Conservation (phyloP, 1,284 basidiomycete genomes). For the Malassezia arunalokei region DNA sequence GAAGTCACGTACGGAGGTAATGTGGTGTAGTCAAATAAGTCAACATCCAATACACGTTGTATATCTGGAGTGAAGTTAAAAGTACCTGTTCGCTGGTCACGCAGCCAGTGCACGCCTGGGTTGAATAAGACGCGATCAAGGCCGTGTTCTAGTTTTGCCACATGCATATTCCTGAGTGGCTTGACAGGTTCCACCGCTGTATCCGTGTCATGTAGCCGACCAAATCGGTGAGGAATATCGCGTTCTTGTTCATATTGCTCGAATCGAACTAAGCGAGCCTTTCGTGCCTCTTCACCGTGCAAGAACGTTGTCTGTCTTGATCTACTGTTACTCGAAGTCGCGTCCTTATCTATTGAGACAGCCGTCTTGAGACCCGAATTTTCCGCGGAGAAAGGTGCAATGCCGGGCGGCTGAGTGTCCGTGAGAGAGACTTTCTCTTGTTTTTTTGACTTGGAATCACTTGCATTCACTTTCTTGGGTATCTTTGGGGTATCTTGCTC, state of each 20-base stretch:
- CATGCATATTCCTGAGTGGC: slow-evolving; percentile 44
- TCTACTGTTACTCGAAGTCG: not conserved
- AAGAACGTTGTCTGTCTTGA: not conserved
- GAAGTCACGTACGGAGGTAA: slow-evolving; percentile 67
- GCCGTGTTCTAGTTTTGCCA: slow-evolving; percentile 63
- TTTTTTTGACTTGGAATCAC: too few species aligned
- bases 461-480: too few species aligned
- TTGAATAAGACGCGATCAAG: slow-evolving; percentile 55
- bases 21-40: slow-evolving; percentile 80
- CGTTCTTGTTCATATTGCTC: slow-evolving; percentile 5
- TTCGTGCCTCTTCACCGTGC: slow-evolving; percentile 6
- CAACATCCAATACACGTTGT: slow-evolving; percentile 62
- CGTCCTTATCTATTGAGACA: not conserved
- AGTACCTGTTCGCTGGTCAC: slow-evolving; percentile 70
- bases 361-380: too few species aligned
- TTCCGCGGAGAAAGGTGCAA: too few species aligned
- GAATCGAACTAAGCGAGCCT: slow-evolving; percentile 7
- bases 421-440: too few species aligned
- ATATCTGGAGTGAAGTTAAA: slow-evolving; percentile 72
- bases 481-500: too few species aligned
- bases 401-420: too few species aligned
- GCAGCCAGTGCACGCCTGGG: slow-evolving; percentile 80
- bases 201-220: not conserved
- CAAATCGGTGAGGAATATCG: not conserved
- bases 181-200: slow-evolving; percentile 11